These are phyloP conservation scores for Barnettozyma californica DNA, from an alignment of 805 yeast genomes.

Conservation along the genomic window DNA sequence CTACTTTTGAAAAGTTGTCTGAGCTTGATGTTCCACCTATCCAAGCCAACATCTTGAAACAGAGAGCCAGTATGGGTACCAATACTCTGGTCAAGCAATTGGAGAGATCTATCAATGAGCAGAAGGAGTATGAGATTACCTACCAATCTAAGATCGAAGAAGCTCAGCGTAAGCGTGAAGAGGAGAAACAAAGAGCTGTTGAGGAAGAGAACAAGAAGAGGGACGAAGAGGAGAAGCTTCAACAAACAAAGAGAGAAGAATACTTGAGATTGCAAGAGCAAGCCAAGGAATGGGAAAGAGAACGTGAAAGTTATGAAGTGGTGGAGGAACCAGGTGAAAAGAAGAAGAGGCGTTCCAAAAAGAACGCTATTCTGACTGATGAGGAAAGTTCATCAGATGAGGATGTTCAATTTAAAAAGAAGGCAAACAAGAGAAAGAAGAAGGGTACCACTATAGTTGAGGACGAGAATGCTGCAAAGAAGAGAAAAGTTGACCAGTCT, in stretches of 20 bases:
- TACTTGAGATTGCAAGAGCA: slow-evolving; percentile 48
- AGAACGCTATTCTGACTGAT: slow-evolving; percentile 41
- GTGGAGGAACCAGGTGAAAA: slow-evolving; percentile 33
- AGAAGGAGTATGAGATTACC: slow-evolving; percentile 56
- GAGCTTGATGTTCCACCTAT: slow-evolving; percentile 64
- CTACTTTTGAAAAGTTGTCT: slow-evolving; percentile 51
- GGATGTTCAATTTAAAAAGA: slow-evolving; percentile 12
- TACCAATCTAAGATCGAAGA: slow-evolving; percentile 59
- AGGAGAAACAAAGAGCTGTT: slow-evolving; percentile 41
- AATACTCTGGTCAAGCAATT: slow-evolving; percentile 70
- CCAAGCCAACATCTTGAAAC: slow-evolving; percentile 71
- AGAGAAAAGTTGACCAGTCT: slow-evolving; percentile 24
- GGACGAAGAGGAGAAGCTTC: slow-evolving; percentile 45
- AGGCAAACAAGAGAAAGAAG: slow-evolving; percentile 18
- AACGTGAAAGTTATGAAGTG: slow-evolving; percentile 36
- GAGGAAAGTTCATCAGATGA: slow-evolving; percentile 12
- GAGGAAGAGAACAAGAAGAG: slow-evolving; percentile 42
- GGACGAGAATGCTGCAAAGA: slow-evolving; percentile 23
- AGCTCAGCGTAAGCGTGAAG: slow-evolving; percentile 55
- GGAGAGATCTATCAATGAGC: slow-evolving; percentile 65
- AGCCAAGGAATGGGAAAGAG: slow-evolving; percentile 52
- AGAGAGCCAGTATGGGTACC: slow-evolving; percentile 82
- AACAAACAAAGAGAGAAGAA: slow-evolving; percentile 35
- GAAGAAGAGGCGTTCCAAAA: slow-evolving; percentile 30
- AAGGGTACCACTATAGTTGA: slow-evolving; percentile 26